phyloP scores from a whole-genome alignment of 1,284 basidiomycete genomes.

The Lentinula novae-zelandiae region DNA sequence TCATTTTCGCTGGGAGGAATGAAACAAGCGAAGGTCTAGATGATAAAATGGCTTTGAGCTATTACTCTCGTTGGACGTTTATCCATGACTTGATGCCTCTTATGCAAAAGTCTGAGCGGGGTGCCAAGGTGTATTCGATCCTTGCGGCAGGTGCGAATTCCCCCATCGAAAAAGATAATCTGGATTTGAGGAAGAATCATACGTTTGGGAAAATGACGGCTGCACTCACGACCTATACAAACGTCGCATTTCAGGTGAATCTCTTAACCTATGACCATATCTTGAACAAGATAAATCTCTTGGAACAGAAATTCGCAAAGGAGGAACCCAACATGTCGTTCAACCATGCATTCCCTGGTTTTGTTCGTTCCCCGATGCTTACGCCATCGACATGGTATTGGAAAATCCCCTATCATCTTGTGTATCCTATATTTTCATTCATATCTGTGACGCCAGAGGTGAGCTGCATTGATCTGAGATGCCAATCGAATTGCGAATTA shows the following conservation, averaged over 20 bases:
- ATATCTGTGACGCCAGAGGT: slow-evolving; percentile 34
- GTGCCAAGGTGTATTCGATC: slow-evolving; percentile 14
- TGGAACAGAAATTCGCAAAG: slow-evolving; percentile 33
- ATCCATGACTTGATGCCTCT: slow-evolving; percentile 24
- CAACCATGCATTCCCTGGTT: slow-evolving; percentile 32
- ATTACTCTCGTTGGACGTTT: slow-evolving; percentile 32
- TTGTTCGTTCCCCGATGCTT: slow-evolving; percentile 30
- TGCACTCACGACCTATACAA: not conserved
- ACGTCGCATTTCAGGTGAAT: slow-evolving; percentile 4
- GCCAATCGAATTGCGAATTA: no score
- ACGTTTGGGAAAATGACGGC: not conserved
- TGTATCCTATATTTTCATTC: not conserved
- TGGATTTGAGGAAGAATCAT: slow-evolving; percentile 7
- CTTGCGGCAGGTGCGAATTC: not conserved
- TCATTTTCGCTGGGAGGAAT: slow-evolving; percentile 32
- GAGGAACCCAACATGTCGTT: slow-evolving; percentile 35
- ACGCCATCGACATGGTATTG: not conserved
- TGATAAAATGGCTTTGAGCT: slow-evolving; percentile 41
- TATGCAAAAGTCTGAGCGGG: slow-evolving; percentile 23
- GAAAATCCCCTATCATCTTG: not conserved
- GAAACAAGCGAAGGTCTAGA: slow-evolving; percentile 46
- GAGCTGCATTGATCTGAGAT: slow-evolving; percentile 25
- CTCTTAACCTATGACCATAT: not conserved
- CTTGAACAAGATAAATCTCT: not conserved
- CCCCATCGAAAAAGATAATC: not conserved